Conservation (phyloP, 2,329 filamentous ascomycete species). For the Colletotrichum noveboracense region DNA sequence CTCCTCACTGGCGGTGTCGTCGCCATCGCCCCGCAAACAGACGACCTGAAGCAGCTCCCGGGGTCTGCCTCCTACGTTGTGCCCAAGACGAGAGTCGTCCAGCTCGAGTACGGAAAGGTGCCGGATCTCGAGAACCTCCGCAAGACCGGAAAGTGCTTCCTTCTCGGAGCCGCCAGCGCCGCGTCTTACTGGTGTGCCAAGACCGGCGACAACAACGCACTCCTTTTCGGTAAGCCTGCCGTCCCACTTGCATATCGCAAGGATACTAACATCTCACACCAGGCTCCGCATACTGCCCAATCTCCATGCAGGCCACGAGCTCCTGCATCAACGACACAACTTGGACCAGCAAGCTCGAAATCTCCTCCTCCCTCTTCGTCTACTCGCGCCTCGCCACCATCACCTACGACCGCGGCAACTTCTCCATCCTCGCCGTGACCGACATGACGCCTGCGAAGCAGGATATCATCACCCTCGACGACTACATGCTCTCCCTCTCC, state of each 20-base stretch:
- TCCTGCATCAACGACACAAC: not conserved
- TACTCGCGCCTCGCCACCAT: conserved; percentile 6
- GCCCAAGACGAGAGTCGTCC: not conserved
- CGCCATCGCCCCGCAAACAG: conserved; percentile 1
- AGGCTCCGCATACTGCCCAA: conserved; percentile 16
- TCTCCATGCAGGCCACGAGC: not conserved
- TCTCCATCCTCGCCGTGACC: conserved; percentile 9
- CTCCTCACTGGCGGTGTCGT: conserved; percentile 2
- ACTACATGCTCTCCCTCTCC: conserved; percentile 13
- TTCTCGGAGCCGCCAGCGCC: not conserved
- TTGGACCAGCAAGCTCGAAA: not conserved
- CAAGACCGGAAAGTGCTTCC: not conserved
- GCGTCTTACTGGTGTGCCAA: conserved; percentile 16
- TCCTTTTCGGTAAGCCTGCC: not conserved
- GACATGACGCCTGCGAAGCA: conserved; percentile 1
- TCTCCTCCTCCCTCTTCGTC: conserved; percentile 5
- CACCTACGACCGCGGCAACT: conserved; percentile 15
- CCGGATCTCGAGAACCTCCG: not conserved
- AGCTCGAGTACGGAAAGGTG: conserved; percentile 8
- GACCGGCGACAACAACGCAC: not conserved
- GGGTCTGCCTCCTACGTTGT: not conserved
- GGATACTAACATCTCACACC: not conserved
- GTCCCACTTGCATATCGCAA: accelerated
- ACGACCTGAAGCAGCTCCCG: not conserved
- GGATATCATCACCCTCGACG: not conserved